Evolutionary conservation across 2,329 filamentous ascomycete genomes (phyloP).

Genomic region (Ophiobolus disseminans): DNA sequence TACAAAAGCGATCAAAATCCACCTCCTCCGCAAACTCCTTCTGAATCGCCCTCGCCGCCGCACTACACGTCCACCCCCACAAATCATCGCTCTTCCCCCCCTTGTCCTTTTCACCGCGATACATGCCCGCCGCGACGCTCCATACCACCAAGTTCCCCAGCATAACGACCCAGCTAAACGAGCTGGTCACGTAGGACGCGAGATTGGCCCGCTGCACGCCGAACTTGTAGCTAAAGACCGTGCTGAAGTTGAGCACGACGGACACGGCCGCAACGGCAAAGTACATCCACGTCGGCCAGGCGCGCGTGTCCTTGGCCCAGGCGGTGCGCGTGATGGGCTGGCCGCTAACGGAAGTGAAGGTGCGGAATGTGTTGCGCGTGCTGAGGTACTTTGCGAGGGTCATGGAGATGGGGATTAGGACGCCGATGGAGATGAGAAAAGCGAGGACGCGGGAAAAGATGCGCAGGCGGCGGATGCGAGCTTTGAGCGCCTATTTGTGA

Average conservation of each 20-base stretch:
- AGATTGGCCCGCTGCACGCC: slow-evolving; percentile 45
- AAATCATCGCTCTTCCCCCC: slow-evolving; percentile 47
- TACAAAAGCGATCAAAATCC: slow-evolving; percentile 47
- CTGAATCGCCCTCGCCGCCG: slow-evolving; percentile 45
- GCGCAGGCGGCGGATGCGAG: slow-evolving; percentile 48
- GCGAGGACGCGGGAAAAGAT: slow-evolving; percentile 46
- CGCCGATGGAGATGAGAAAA: slow-evolving; percentile 43
- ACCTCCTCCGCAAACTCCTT: slow-evolving; percentile 45
- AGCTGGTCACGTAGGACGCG: slow-evolving; percentile 31
- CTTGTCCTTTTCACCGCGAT: slow-evolving; percentile 46
- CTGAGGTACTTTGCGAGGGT: slow-evolving; percentile 49
- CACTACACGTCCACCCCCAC: slow-evolving; percentile 53
- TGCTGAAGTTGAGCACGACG: slow-evolving; percentile 42
- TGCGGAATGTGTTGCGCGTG: slow-evolving; percentile 40
- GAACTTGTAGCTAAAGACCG: slow-evolving; percentile 44
- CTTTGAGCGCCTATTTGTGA: slow-evolving; percentile 42
- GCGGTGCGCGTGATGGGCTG: slow-evolving; percentile 42
- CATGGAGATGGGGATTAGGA: slow-evolving; percentile 46
- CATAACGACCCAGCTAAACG: slow-evolving; percentile 40
- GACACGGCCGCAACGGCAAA: slow-evolving; percentile 41
- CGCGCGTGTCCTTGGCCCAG: slow-evolving; percentile 47
- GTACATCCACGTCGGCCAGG: slow-evolving; percentile 53
- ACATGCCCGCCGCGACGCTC: slow-evolving; percentile 43
- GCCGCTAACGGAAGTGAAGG: slow-evolving; percentile 21
- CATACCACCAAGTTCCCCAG: slow-evolving; percentile 47